Conservation (phyloP, 495 filamentous ascomycete genomes). For the Collariella sp. region DNA sequence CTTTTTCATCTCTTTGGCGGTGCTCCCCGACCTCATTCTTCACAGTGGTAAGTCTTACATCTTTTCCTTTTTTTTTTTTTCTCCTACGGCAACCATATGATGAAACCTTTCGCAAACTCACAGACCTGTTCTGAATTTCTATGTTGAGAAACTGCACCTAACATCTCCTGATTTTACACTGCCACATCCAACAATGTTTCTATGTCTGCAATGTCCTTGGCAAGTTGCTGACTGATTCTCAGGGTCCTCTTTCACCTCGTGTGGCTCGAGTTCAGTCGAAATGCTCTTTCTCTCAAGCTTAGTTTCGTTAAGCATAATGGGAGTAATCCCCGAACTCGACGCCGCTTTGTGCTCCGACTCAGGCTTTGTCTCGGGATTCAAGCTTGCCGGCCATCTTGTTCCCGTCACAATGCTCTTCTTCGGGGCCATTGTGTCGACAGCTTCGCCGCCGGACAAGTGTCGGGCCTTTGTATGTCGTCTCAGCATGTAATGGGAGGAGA, state of each 20-base stretch:
- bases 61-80: background rate
- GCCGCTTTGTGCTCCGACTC: background rate
- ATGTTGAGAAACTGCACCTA: conserved; percentile 42
- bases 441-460: background rate
- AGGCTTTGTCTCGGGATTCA: background rate
- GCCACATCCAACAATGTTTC: background rate
- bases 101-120: conserved; percentile 45
- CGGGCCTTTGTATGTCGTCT: background rate
- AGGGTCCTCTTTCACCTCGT: background rate
- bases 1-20: no score
- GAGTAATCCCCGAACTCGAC: background rate
- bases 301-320: background rate
- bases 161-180: conserved; percentile 29
- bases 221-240: background rate
- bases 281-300: conserved; percentile 5
- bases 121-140: conserved; percentile 51
- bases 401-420: background rate
- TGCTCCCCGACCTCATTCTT: no score
- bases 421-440: background rate
- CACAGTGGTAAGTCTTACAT: conserved; percentile 1
- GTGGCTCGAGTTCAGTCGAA: background rate
- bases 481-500: background rate
- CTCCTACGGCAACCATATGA: conserved; percentile 25
- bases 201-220: background rate
- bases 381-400: background rate